A percentile compares a stretch with the other conserved stretches of the same genome.
Evolutionary conservation across 495 filamentous ascomycete species (phyloP).

Genomic region (Aspergillus conjunctus): DNA sequence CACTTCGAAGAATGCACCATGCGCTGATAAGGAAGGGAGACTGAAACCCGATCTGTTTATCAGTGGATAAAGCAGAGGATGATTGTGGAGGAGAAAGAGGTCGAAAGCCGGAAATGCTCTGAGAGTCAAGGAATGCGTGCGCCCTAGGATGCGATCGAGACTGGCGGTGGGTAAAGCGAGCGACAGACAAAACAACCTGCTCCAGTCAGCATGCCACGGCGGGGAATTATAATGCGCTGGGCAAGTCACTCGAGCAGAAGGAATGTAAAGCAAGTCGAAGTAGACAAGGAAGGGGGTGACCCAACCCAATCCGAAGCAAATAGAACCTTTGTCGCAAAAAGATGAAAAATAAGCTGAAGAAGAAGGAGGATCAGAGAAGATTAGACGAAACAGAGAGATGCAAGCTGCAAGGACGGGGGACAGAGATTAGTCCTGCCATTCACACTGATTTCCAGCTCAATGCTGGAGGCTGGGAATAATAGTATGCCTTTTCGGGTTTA

Average conservation of each 20-base stretch:
- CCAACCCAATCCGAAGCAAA: constrained; percentile 7
- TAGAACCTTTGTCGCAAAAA: constrained; percentile 17
- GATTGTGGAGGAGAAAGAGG: constrained; percentile 5
- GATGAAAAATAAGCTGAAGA: constrained; percentile 19
- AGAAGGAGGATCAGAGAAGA: constrained; percentile 17
- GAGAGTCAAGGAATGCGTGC: constrained; percentile 9
- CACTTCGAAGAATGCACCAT: constrained; percentile 53
- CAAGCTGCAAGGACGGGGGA: constrained; percentile 18
- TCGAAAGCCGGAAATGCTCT: not conserved
- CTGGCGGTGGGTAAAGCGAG: constrained; percentile 19
- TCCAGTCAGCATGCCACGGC: constrained; percentile 3
- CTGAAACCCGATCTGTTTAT: constrained; percentile 22
- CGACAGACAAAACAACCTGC: not conserved
- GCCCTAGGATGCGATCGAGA: constrained; percentile 16
- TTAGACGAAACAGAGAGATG: constrained; percentile 9
- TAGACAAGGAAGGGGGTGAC: constrained; percentile 9
- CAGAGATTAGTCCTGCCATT: constrained; percentile 7
- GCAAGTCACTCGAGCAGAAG: not conserved
- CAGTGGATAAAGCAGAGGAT: not conserved
- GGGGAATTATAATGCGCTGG: not conserved
- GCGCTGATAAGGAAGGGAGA: constrained; percentile 30
- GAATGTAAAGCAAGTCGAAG: constrained; percentile 7
- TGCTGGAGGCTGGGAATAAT: constrained; percentile 38
- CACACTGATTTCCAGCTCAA: constrained; percentile 1
- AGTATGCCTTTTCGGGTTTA: constrained; percentile 46